Evolutionary conservation across 768 basidiomycete species (phyloP), one percentile per base, ranked within the genome.

Genomic region (Obba rivulosa): DNA sequence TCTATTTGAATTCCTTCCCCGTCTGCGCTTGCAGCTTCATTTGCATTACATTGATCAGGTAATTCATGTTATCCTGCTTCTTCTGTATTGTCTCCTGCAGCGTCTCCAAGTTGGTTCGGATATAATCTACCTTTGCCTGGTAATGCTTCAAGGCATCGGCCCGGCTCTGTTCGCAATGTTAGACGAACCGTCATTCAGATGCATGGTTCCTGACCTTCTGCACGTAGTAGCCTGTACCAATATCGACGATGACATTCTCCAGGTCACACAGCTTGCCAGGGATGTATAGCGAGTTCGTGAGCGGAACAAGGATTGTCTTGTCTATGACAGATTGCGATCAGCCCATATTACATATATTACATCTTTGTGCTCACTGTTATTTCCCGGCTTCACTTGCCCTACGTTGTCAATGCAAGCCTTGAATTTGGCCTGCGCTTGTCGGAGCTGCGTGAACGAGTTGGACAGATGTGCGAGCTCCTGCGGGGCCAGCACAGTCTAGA

Each of bases 161-260:
- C 18, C 86, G 85, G 7, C 85, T 84, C 94, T 98, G 64, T 73
- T 83, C 94, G 95, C 61, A n/a, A 9, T 13, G 4, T 18, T n/a
- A 40, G 10, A 7, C 20, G n/a, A 36, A 37, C 18, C 21, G 20
- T 21, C 28, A 34, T 18, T 46, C 5, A 9, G 22, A 11, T 22
- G 25, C 2, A 34, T 9, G n/a, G 13, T 11, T 21, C 54, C 72
- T 38, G 41, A 91, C 96, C 78, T 98, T 99, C 68, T 90, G 83
- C 16, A 98, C 88, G 57, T 85, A 97, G 67, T 97, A 99, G 0
- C 96, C 95, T 0, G 95, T 98, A 1, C 96, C 96, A 22, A 98
- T 77, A 63, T 99, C 96, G 34, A 98, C 81, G 53, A 98, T 84
- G 41, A 99, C 94, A 57, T 91, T 79, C 39, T 92, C 86, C 1